phyloP scores from a whole-genome alignment of 495 filamentous ascomycete genomes.

The Penicillium riverlandense region DNA sequence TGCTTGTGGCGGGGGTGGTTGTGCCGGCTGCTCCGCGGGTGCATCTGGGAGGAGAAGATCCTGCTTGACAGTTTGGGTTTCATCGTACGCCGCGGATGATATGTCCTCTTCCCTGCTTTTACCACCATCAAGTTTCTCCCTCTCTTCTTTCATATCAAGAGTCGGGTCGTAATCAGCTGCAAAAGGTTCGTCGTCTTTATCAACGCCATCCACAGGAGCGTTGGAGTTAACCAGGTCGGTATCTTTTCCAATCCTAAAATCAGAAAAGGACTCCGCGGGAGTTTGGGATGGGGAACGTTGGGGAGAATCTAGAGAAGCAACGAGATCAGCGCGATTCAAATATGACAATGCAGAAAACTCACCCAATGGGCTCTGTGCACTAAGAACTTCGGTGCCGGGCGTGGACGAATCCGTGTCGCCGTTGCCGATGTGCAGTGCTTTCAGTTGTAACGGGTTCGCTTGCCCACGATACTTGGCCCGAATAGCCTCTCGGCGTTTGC shows the following conservation, averaged over 20 bases:
- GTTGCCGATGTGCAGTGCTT: constrained; percentile 60
- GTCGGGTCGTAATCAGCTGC: constrained; percentile 96
- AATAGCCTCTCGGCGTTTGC: constrained; percentile 80
- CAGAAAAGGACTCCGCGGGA: constrained; percentile 44
- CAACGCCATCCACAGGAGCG: constrained; percentile 41
- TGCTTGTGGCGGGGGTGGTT: constrained; percentile 16
- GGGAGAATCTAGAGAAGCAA: constrained; percentile 10
- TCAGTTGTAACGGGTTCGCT: constrained; percentile 66
- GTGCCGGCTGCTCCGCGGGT: constrained; percentile 24
- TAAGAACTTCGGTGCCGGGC: constrained; percentile 37
- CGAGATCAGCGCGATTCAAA: no score
- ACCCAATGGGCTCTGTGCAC: constrained; percentile 21
- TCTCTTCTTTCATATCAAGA: constrained; percentile 85
- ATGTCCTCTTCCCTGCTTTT: constrained; percentile 50
- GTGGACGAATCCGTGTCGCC: constrained; percentile 47
- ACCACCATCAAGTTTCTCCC: constrained; percentile 55
- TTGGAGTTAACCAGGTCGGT: constrained; percentile 60
- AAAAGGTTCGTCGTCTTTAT: constrained; percentile 74
- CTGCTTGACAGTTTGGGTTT: constrained; percentile 49
- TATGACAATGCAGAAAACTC: constrained; percentile 1
- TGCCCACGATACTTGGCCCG: constrained; percentile 73
- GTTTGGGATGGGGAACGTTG: constrained; percentile 33
- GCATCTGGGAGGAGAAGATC: constrained; percentile 48
- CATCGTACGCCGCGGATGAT: constrained; percentile 53
- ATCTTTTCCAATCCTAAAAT: constrained; percentile 49